Percentiles rank a stretch among this genome's conserved stretches.
Evolutionary conservation across 345 rosid genomes (phyloP).

Genomic region (thale cress (Arabidopsis thaliana)): TAIR10.1 NC_003070.9:20792501-20793000

Average conservation of each 20-base stretch:
- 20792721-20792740: constrained; percentile 91
- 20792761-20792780: constrained; percentile 82
- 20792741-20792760: constrained; percentile 79
- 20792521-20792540: constrained; percentile 91
- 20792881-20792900: constrained; percentile 58
- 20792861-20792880: constrained; percentile 58
- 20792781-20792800: constrained; percentile 63
- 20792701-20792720: constrained; percentile 79
- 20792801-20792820: constrained; percentile 62
- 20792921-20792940: constrained; percentile 66
- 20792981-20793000: constrained; percentile 72
- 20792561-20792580: constrained; percentile 77
- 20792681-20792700: constrained; percentile 77
- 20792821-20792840: constrained; percentile 81
- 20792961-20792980: constrained; percentile 72
- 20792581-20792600: constrained; percentile 77
- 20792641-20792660: constrained; percentile 75
- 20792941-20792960: constrained; percentile 59
- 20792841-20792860: constrained; percentile 76
- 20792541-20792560: constrained; percentile 59
- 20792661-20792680: constrained; percentile 80
- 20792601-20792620: constrained; percentile 76
- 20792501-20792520: constrained; percentile 70
- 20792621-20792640: constrained; percentile 75
- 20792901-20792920: constrained; percentile 83